Percentiles rank a stretch among this genome's conserved stretches.
These are phyloP conservation scores for Ceriops zippeliana DNA, from an alignment of 345 rosid species.

Conservation along the genomic window DNA sequence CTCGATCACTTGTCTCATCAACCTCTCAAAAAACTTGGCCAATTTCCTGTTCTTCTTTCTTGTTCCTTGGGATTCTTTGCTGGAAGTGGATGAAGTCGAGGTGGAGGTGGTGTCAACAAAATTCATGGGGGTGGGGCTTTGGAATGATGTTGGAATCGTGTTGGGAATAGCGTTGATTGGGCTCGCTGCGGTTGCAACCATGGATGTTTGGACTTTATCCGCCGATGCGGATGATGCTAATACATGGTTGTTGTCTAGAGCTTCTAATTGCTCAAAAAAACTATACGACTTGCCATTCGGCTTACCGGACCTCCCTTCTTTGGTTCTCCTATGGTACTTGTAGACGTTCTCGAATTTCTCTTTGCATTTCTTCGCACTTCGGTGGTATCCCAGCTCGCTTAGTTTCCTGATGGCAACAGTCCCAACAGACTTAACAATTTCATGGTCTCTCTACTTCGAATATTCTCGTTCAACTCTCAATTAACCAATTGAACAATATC, in stretches of 20 bases:
- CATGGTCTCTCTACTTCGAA: not conserved
- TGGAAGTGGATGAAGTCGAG: constrained; percentile 21
- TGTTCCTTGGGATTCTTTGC: constrained; percentile 26
- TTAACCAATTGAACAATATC: constrained; percentile 14
- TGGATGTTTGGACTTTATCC: constrained; percentile 10
- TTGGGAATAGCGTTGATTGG: constrained; percentile 11
- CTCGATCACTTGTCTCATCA: constrained; percentile 28
- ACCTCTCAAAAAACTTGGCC: constrained; percentile 17
- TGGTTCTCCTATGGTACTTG: constrained; percentile 36
- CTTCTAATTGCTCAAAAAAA: constrained; percentile 34
- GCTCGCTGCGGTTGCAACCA: constrained; percentile 5
- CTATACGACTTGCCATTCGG: constrained; percentile 26
- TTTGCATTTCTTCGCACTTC: constrained; percentile 37
- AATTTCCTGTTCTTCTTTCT: constrained; percentile 23
- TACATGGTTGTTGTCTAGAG: constrained; percentile 9
- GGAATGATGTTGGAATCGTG: constrained; percentile 14
- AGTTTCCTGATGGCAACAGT: constrained; percentile 28
- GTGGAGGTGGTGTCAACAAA: constrained; percentile 19
- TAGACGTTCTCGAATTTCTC: constrained; percentile 34
- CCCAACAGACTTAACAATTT: not conserved
- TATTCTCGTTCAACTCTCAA: not conserved
- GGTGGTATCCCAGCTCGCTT: constrained; percentile 22
- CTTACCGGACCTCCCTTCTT: constrained; percentile 25
- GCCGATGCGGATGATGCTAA: constrained; percentile 12
- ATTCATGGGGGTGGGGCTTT: constrained; percentile 9